A percentile compares a stretch with the other conserved stretches of the same genome.
These are phyloP conservation scores for Iris macrosiphon DNA, from an alignment of 106 monocot genomes.

Conservation along the genomic window DNA sequence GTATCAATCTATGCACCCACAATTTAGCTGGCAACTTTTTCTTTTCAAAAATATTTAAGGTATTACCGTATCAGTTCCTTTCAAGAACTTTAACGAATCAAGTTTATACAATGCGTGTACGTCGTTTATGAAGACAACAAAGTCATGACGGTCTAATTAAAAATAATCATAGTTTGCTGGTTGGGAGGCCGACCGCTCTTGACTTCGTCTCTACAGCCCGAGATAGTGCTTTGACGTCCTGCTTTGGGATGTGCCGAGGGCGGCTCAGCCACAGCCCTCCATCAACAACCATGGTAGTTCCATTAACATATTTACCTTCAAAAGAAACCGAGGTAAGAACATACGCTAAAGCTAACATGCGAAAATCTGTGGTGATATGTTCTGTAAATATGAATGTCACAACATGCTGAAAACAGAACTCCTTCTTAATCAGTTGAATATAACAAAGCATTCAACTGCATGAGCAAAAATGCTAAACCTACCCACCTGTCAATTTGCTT, in stretches of 20 bases:
- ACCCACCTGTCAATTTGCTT: not conserved
- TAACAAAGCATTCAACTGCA: not conserved
- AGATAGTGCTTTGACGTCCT: conserved; percentile 55
- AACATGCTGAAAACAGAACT: not conserved
- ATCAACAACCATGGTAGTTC: conserved; percentile 52
- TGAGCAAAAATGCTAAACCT: not conserved
- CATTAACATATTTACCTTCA: conserved; percentile 68
- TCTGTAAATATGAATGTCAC: not conserved
- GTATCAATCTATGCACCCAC: too few species aligned
- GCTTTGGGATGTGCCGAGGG: conserved; percentile 47
- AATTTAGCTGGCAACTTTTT: too few species aligned
- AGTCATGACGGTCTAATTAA: too few species aligned
- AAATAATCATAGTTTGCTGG: conserved; percentile 74
- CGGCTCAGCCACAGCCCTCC: conserved; percentile 69
- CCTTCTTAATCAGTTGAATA: not conserved
- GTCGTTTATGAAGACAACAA: too few species aligned
- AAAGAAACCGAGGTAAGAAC: not conserved
- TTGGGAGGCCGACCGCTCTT: conserved; percentile 29
- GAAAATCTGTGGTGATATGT: not conserved
- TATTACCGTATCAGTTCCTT: too few species aligned
- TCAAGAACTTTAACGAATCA: too few species aligned
- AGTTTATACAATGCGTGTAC: too few species aligned
- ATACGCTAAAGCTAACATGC: not conserved
- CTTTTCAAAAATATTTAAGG: too few species aligned
- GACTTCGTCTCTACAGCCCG: conserved; percentile 51